Percentiles rank a stretch among this genome's conserved stretches.
phyloP scores from a whole-genome alignment of 1,284 basidiomycete genomes.

The Ustilago tritici region DNA sequence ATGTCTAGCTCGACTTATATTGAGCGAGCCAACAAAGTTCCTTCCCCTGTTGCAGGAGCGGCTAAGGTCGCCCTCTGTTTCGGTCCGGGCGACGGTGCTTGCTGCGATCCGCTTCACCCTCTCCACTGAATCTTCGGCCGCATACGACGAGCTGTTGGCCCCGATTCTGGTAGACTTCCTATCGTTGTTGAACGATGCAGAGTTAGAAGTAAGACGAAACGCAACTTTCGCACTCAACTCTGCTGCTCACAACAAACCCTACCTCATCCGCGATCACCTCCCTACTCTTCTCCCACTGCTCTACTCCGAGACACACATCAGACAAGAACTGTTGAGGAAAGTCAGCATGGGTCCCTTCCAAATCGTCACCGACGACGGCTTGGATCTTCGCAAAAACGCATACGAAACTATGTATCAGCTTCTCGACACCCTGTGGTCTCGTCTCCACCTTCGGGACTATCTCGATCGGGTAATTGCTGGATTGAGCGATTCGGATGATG shows the following conservation, averaged over 20 bases:
- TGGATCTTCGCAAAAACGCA: constrained; percentile 87
- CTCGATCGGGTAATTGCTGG: constrained; percentile 84
- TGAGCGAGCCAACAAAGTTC: constrained; percentile 87
- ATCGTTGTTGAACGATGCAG: constrained; percentile 83
- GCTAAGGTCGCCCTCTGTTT: constrained; percentile 72
- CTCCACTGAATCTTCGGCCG: constrained; percentile 79
- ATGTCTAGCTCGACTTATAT: constrained; percentile 93
- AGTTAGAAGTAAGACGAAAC: constrained; percentile 71
- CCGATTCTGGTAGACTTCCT: constrained; percentile 90
- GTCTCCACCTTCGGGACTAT: constrained; percentile 87
- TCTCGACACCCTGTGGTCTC: constrained; percentile 87
- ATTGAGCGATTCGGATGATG: constrained; percentile 85
- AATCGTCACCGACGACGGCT: constrained; percentile 90
- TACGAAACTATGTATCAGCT: constrained; percentile 98
- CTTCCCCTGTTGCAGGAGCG: constrained; percentile 76
- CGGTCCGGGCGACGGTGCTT: constrained; percentile 83
- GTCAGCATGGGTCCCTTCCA: constrained; percentile 99
- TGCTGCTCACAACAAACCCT: constrained; percentile 91
- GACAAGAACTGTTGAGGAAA: constrained; percentile 73
- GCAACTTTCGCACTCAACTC: constrained; percentile 84
- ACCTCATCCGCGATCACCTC: constrained; percentile 88
- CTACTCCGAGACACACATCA: constrained; percentile 86
- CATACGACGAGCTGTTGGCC: constrained; percentile 88
- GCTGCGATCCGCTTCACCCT: constrained; percentile 96
- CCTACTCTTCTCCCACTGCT: constrained; percentile 81